Evolutionary conservation across 768 basidiomycete genomes (phyloP).

Genomic region (Suillus alpinus): DNA sequence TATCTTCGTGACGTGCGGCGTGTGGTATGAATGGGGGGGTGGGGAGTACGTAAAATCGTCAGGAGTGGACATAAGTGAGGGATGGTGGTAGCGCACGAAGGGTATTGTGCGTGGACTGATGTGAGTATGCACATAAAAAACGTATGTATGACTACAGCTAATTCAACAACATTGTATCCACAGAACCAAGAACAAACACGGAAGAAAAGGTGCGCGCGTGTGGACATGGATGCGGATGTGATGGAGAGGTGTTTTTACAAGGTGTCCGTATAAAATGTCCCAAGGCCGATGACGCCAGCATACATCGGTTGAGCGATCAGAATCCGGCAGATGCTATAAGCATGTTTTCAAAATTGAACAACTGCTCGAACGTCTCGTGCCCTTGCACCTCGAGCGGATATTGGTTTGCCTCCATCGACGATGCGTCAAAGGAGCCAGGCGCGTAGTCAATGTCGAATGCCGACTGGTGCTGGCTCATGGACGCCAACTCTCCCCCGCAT

Average conservation of each 20-base stretch:
- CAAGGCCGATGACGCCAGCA: conserved; percentile 32
- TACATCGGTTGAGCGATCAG: conserved; percentile 31
- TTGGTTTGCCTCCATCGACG: conserved; percentile 29
- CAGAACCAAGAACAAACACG: conserved; percentile 28
- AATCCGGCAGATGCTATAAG: conserved; percentile 30
- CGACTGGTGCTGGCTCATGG: conserved; percentile 6
- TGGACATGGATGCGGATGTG: conserved; percentile 22
- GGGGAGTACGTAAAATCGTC: conserved; percentile 31
- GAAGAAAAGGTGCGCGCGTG: conserved; percentile 21
- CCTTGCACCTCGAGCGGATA: conserved; percentile 27
- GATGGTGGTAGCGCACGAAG: conserved; percentile 22
- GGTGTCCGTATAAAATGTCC: conserved; percentile 18
- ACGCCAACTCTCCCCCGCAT: conserved; percentile 30
- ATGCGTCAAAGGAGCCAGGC: conserved; percentile 22
- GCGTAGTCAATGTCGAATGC: conserved; percentile 21
- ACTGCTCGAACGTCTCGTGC: conserved; percentile 34
- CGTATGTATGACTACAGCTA: conserved; percentile 30
- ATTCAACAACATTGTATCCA: conserved; percentile 37
- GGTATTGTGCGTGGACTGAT: conserved; percentile 14
- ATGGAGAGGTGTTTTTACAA: conserved; percentile 27
- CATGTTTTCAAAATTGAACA: conserved; percentile 38
- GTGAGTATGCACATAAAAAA: conserved; percentile 29
- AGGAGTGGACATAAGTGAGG: conserved; percentile 24
- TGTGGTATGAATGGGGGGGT: conserved; percentile 7
- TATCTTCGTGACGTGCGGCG: conserved; percentile 31